These are phyloP conservation scores for Alternaria panax DNA, from an alignment of 2,329 filamentous ascomycete genomes.

Conservation along the genomic window DNA sequence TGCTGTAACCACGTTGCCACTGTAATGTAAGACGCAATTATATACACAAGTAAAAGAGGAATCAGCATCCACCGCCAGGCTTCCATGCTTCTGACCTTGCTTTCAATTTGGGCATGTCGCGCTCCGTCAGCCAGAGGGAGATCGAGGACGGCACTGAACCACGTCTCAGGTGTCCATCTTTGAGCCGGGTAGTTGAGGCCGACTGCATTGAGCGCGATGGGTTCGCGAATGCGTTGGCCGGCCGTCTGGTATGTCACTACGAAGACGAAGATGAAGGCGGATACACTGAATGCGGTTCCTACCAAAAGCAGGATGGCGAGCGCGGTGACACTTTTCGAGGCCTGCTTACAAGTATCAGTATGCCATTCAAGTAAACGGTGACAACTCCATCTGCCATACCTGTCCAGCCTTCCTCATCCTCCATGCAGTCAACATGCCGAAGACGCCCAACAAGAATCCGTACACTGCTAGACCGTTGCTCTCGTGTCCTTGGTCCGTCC, in stretches of 20 bases:
- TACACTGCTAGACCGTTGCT: constrained; percentile 43
- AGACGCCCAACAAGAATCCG: constrained; percentile 42
- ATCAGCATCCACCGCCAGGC: constrained; percentile 47
- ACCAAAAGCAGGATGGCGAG: constrained; percentile 46
- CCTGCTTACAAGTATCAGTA: constrained; percentile 17
- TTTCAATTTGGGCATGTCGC: constrained; percentile 26
- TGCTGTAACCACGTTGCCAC: constrained; percentile 29
- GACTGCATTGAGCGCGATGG: constrained; percentile 29
- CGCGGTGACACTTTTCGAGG: constrained; percentile 41
- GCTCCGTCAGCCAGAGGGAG: constrained; percentile 32
- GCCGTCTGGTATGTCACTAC: constrained; percentile 41
- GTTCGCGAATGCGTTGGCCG: constrained; percentile 31
- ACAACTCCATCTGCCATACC: constrained; percentile 4
- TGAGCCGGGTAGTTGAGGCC: constrained; percentile 31
- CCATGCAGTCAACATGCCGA: constrained; percentile 41
- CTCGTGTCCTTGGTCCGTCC: constrained; percentile 41
- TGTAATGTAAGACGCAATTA: constrained; percentile 28
- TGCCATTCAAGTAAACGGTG: not conserved
- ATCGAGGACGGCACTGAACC: constrained; percentile 42
- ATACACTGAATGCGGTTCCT: constrained; percentile 40
- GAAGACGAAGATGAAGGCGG: constrained; percentile 41
- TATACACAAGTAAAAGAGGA: constrained; percentile 37
- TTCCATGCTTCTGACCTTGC: constrained; percentile 36
- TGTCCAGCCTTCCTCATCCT: constrained; percentile 22
- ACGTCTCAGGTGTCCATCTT: constrained; percentile 45